Evolutionary conservation across 2,329 filamentous ascomycete species (phyloP).

Genomic region (Penicillium freii): DNA sequence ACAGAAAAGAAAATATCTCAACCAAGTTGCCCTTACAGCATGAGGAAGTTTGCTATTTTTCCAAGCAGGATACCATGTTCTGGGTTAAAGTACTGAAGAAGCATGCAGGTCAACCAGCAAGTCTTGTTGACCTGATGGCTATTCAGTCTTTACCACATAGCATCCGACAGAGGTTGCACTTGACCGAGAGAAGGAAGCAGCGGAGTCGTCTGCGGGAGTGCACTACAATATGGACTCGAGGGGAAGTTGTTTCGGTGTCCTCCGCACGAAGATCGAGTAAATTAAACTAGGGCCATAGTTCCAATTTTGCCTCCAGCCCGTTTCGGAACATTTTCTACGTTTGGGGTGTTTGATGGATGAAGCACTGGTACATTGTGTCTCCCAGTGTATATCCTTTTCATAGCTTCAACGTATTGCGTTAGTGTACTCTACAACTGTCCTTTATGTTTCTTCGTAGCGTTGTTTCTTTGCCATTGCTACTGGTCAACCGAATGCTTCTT

Average conservation of each 20-base stretch:
- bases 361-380: too few relatives aligned
- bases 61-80: not conserved
- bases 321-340: too few relatives aligned
- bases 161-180: not conserved
- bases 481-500: too few relatives aligned
- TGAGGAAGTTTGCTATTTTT: not conserved
- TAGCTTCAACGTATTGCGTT: too few relatives aligned
- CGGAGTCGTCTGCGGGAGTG: not conserved
- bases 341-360: too few relatives aligned
- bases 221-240: not conserved
- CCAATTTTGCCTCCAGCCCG: too few relatives aligned
- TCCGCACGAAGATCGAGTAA: not conserved
- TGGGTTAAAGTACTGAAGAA: not conserved
- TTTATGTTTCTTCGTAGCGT: too few relatives aligned
- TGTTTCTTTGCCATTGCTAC: too few relatives aligned
- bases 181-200: not conserved
- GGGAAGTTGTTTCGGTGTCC: not conserved
- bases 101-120: not conserved
- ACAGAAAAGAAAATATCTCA: not conserved
- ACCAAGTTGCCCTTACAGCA: not conserved
- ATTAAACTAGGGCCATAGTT: too few relatives aligned
- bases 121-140: not conserved
- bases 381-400: too few relatives aligned
- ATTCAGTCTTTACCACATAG: not conserved
- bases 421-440: too few relatives aligned